Evolutionary conservation across 2,329 filamentous ascomycete genomes (phyloP).

Genomic region (Ascochyta fabae): DNA sequence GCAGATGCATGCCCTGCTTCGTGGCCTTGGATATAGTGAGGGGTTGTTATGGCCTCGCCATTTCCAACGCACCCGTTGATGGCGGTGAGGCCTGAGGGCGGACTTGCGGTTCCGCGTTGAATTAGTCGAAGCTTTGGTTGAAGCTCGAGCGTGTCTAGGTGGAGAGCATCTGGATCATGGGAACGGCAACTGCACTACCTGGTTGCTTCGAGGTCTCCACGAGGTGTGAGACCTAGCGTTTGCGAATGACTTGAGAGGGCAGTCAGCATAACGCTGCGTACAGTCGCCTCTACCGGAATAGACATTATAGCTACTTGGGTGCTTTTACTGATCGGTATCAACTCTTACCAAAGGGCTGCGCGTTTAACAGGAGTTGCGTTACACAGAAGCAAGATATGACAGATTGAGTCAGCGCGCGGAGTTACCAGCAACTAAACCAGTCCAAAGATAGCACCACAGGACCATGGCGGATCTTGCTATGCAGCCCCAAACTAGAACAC

Average conservation of each 20-base stretch:
- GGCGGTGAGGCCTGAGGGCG: neutral
- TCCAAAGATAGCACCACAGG: neutral
- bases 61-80: neutral
- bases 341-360: neutral
- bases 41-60: neutral
- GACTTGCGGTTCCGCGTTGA: neutral
- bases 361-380: neutral
- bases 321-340: neutral
- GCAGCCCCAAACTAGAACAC: neutral
- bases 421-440: slow-evolving; percentile 22
- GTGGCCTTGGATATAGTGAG: neutral
- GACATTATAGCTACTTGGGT: neutral
- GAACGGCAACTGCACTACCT: neutral
- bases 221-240: neutral
- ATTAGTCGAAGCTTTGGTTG: neutral
- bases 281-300: no score
- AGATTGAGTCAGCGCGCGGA: slow-evolving; percentile 37
- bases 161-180: neutral
- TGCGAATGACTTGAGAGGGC: neutral
- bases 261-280: neutral
- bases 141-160: neutral
- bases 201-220: neutral
- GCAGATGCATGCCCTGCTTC: neutral
- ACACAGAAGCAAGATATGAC: slow-evolving; percentile 32
- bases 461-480: neutral